phyloP scores from a whole-genome alignment of 257 asterid genomes.

The Lantana camara region DNA sequence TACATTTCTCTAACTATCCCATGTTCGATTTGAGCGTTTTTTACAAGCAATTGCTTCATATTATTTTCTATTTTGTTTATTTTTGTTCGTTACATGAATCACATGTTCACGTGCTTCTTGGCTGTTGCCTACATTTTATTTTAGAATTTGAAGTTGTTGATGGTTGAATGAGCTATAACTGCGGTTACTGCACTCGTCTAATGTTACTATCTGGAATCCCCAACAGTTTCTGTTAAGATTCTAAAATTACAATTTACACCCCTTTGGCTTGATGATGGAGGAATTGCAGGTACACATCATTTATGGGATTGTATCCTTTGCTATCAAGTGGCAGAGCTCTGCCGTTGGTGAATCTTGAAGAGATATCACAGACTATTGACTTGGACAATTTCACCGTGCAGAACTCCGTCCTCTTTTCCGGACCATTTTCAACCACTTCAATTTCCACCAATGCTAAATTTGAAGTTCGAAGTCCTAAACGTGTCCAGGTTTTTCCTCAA shows the following conservation, averaged over 20 bases:
- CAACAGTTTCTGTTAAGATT: not conserved
- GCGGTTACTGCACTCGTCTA: too few species aligned
- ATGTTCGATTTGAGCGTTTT: not conserved
- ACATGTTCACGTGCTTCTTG: not conserved
- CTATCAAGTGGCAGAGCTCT: constrained; percentile 66
- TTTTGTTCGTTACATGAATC: not conserved
- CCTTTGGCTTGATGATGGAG: not conserved
- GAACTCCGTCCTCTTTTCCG: constrained; percentile 72
- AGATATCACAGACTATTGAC: constrained; percentile 89
- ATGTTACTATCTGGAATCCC: not conserved
- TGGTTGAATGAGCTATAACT: not conserved
- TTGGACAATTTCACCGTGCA: constrained; percentile 68
- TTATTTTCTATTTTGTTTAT: not conserved
- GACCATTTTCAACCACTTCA: constrained; percentile 79
- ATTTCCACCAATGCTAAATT: constrained; percentile 80
- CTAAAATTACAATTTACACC: not conserved
- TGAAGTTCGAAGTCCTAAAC: constrained; percentile 92
- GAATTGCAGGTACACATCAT: constrained; percentile 75
- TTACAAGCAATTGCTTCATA: not conserved
- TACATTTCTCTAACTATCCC: constrained; percentile 31
- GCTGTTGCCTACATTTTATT: not conserved
- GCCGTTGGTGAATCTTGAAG: constrained; percentile 73
- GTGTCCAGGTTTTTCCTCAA: constrained; percentile 70
- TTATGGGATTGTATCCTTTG: constrained; percentile 73
- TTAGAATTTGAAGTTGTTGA: not conserved